A percentile compares a stretch with the other conserved stretches of the same genome.
phyloP scores from a whole-genome alignment of 495 filamentous ascomycete genomes.

The Penicillium steckii region DNA sequence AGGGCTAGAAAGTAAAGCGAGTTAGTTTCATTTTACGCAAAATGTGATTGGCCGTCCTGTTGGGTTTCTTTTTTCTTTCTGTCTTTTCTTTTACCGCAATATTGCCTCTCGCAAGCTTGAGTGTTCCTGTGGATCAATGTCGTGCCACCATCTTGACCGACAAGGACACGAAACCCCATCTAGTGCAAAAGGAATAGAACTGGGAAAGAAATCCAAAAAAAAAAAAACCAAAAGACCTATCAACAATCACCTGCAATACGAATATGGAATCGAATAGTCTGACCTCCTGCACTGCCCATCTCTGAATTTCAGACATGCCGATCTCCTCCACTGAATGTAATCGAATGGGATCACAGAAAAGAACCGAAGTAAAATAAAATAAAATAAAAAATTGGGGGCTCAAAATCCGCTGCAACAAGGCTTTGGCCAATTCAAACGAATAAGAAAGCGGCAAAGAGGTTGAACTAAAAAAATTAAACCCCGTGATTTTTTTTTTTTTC shows the following conservation, averaged over 20 bases:
- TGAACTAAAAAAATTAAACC: neutral
- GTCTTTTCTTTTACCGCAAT: neutral
- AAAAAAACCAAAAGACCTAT: neutral
- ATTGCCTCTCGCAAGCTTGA: neutral
- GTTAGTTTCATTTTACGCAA: constrained; percentile 3
- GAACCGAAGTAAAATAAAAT: neutral
- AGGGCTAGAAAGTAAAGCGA: constrained; percentile 54
- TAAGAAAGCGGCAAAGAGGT: no score
- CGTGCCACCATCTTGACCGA: constrained; percentile 17
- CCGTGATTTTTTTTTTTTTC: no score
- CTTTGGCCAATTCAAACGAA: neutral
- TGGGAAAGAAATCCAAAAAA: constrained; percentile 9
- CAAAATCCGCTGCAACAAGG: neutral
- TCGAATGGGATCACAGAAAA: neutral
- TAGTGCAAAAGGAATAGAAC: no score
- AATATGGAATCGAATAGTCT: constrained; percentile 7
- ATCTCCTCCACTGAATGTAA: constrained; percentile 7
- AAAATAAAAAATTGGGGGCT: neutral
- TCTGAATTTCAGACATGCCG: constrained; percentile 38
- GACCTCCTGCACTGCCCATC: constrained; percentile 47
- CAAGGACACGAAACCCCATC: neutral
- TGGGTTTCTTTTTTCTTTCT: constrained; percentile 2
- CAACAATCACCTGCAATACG: constrained; percentile 6
- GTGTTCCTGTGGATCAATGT: neutral
- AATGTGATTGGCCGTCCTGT: constrained; percentile 15